Percentiles rank a stretch among this genome's conserved stretches.
Conservation (phyloP, 2,329 filamentous ascomycete genomes). For the Alternaria dauci region DNA sequence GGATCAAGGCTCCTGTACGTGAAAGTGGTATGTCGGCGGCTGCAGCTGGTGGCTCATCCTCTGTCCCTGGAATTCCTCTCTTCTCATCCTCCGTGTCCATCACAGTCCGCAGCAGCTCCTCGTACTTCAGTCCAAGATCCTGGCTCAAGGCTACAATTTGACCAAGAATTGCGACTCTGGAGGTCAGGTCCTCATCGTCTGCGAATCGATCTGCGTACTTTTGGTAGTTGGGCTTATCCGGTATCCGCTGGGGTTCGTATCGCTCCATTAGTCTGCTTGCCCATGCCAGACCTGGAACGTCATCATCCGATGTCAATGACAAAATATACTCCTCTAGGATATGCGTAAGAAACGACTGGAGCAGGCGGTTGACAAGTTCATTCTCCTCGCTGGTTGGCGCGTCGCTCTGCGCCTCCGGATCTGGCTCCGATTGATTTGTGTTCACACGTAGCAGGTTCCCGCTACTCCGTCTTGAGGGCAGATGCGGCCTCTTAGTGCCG, state of each 20-base stretch:
- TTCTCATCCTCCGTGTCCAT: slow-evolving; percentile 52
- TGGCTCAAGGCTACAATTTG: slow-evolving; percentile 74
- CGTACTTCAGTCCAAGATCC: slow-evolving; percentile 61
- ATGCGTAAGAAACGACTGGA: slow-evolving; percentile 81
- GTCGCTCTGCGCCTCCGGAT: slow-evolving; percentile 64
- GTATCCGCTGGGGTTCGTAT: slow-evolving; percentile 68
- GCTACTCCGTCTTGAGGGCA: slow-evolving; percentile 67
- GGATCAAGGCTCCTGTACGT: slow-evolving; percentile 62
- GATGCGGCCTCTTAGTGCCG: slow-evolving; percentile 70
- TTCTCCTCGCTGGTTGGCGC: slow-evolving; percentile 62
- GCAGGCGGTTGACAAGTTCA: slow-evolving; percentile 68
- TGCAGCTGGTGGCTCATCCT: slow-evolving; percentile 63
- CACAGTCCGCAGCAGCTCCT: slow-evolving; percentile 58
- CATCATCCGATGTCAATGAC: slow-evolving; percentile 54
- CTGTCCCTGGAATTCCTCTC: slow-evolving; percentile 56
- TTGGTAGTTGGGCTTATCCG: slow-evolving; percentile 64
- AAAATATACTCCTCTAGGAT: slow-evolving; percentile 77
- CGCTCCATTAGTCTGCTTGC: slow-evolving; percentile 70
- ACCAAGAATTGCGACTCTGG: slow-evolving; percentile 72
- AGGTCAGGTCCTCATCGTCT: slow-evolving; percentile 67
- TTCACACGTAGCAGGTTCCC: slow-evolving; percentile 51
- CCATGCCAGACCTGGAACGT: slow-evolving; percentile 61
- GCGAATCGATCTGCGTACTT: slow-evolving; percentile 72
- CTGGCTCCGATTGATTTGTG: slow-evolving; percentile 55
- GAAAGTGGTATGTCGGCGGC: slow-evolving; percentile 65